Base-by-base conservation (phyloP, 2,329 filamentous ascomycete genomes). In the Ascosphaera apis region DNA sequence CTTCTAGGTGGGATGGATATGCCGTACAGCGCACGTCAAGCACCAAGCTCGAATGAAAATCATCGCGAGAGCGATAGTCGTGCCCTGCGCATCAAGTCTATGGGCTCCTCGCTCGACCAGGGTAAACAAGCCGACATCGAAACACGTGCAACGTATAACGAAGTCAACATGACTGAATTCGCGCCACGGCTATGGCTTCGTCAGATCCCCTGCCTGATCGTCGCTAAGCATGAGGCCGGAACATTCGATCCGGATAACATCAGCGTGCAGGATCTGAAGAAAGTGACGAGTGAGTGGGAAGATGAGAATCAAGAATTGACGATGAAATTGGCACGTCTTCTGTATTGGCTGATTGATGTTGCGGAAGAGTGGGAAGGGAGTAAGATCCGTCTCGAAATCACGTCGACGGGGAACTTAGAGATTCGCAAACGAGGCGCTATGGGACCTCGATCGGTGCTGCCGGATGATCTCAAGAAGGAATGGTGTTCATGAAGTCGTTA, bases 191-290 rank as follows among this genome's bases (percentile, higher is more conserved):
- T 69, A 4, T 70, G 64, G 65, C 31, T 63, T 11, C 49, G 55
- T 15, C 66, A 68, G 41, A 60, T 62, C 17, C 56, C 60, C 0
- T 65, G 61, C 37, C 63, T 69, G 39, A 48, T 69, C 23, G 42
- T 67, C 15, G 66, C 63, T 0, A 64, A 60, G 39, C 65, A 70
- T 43, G 41, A 56, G 6, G 44, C 37, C 4, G 54, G 55, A 4
- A 23, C 53, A 0, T 69, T 69, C 43, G 36, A 55, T 12, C 19
- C 19, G 19, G 4, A 21, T 21, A 21, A 27, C n/a, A 28, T 35
- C n/a, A 15, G 19, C n/a, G 13, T 35, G n/a, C 11, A 35, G 12
- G 34, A 35, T 21, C 8, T 35, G 16, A 23, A 28, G 21, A 19
- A 28, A 15, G 19, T 25, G n/a, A 15, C 28, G 12, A 15, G 19